A percentile compares a stretch with the other conserved stretches of the same genome.
Conservation (phyloP, 2,329 filamentous ascomycete species). For the Phoma sp. region DNA sequence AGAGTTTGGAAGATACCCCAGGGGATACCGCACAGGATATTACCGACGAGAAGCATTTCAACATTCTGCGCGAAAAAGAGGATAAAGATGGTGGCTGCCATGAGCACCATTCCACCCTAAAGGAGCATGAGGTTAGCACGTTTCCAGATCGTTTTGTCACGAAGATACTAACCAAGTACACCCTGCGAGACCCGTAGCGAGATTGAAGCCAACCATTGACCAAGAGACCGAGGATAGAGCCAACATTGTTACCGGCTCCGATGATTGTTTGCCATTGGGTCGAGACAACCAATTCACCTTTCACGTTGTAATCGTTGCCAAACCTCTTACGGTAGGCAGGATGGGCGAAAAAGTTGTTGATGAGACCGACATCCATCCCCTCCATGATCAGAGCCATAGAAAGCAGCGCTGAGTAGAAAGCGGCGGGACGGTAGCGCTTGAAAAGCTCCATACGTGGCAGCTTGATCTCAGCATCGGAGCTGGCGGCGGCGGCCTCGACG, state of each 20-base stretch:
- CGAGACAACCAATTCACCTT: constrained; percentile 42
- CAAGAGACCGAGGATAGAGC: constrained; percentile 48
- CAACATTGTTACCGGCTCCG: constrained; percentile 49
- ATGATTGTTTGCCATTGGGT: constrained; percentile 51
- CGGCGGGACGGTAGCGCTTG: constrained; percentile 55
- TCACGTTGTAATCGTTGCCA: constrained; percentile 40
- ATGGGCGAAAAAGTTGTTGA: constrained; percentile 74
- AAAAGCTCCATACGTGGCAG: constrained; percentile 23
- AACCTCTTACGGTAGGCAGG: constrained; percentile 48
- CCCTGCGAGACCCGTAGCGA: constrained; percentile 48
- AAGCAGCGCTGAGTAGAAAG: constrained; percentile 79
- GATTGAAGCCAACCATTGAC: constrained; percentile 50
- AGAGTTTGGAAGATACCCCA: constrained; percentile 52
- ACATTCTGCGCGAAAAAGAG: constrained; percentile 52
- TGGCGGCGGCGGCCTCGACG: constrained; percentile 16
- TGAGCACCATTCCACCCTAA: constrained; percentile 15
- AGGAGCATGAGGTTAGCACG: constrained; percentile 5
- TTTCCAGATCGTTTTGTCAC: constrained; percentile 28
- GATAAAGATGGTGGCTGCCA: constrained; percentile 42
- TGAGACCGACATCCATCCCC: constrained; percentile 78
- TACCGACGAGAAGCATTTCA: constrained; percentile 53
- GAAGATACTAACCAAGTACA: constrained; percentile 47
- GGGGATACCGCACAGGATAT: constrained; percentile 60
- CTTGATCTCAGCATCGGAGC: constrained; percentile 17
- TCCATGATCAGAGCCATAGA: constrained; percentile 88